Base-by-base conservation (phyloP, 2,329 filamentous ascomycete genomes). In the Penicillium hordei region DNA sequence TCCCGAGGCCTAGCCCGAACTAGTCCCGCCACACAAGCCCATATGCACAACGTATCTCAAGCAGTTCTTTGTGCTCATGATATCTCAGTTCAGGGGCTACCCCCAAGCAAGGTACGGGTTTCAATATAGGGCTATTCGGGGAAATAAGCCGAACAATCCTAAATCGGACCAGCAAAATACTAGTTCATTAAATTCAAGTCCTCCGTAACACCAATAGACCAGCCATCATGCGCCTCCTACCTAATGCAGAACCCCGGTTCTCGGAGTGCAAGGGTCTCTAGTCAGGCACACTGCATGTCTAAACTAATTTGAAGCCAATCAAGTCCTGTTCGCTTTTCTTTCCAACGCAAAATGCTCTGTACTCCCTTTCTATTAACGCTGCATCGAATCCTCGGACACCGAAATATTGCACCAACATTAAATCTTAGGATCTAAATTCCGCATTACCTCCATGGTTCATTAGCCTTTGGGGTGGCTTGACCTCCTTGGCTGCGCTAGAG, bases 1-100 rank as follows among this genome's bases (percentile, higher is more conserved):
- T 39, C 49, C 39, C 21, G 21, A 10, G 25, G 27, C 8, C 39
- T 52, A 52, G 21, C 19, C 25, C 33, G 21, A 27, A 36, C 39
- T 52, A 52, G 50, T 15, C 21, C 49, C 44, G 29, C 49, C 39
- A 52, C 27, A 46, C 13, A 15, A 5, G 6, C 19, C 19, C 45
- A 4, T 34, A 48, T 34, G 45, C 31, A 23, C 13, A 23, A 34
- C 29, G 29, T 36, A 52, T 52, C 49, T 45, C 29, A 15, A 42
- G 13, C 21, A 33, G 9, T 27, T 36, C 29, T 33, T 33, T 45
- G 29, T 19, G 21, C 17, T 49, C 46, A 17, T 52, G 50, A 46
- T 52, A 36, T 52, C 17, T 52, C 38, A 31, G 15, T n/a, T 52
- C 50, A 52, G 50, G 50, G 50, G 21, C 42, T n/a, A n/a, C 23